phyloP scores from a whole-genome alignment of 495 filamentous ascomycete genomes.

The Aspergillus wentii region DNA sequence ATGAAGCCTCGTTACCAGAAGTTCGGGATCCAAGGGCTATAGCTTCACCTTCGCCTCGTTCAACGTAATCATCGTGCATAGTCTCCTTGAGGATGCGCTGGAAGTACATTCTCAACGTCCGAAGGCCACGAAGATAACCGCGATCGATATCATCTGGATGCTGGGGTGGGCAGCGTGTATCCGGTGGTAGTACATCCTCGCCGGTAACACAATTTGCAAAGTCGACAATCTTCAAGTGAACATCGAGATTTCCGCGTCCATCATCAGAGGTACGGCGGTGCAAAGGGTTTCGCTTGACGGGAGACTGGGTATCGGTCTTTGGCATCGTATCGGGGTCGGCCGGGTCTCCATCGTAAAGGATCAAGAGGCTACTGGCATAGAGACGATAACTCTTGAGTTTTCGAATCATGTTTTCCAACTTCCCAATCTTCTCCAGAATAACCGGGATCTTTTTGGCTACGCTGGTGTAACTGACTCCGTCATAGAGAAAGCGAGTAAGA shows the following conservation, averaged over 20 bases:
- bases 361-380: conserved; percentile 89
- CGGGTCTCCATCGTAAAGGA: conserved; percentile 87
- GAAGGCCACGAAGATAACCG: conserved; percentile 83
- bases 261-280: conserved; percentile 32
- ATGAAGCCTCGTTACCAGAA: conserved; percentile 20
- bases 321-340: conserved; percentile 10
- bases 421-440: conserved; percentile 75
- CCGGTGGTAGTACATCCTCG: conserved; percentile 60
- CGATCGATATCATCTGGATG: conserved; percentile 76
- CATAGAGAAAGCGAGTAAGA: conserved; percentile 83
- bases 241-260: conserved; percentile 41
- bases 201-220: conserved; percentile 97
- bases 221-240: conserved; percentile 95
- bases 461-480: conserved; percentile 75
- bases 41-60: conserved; percentile 44
- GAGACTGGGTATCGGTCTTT: conserved; percentile 8
- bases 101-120: conserved; percentile 78
- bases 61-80: conserved; percentile 49
- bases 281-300: conserved; percentile 10
- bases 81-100: conserved; percentile 80
- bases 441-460: conserved; percentile 80
- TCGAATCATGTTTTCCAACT: conserved; percentile 77
- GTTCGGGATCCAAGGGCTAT: conserved; percentile 29
- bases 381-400: conserved; percentile 82
- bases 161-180: conserved; percentile 73